Percentiles rank a stretch among this genome's conserved stretches.
Conservation (phyloP, 208 protist genomes). For the Acanthamoeba rhysodes region DNA sequence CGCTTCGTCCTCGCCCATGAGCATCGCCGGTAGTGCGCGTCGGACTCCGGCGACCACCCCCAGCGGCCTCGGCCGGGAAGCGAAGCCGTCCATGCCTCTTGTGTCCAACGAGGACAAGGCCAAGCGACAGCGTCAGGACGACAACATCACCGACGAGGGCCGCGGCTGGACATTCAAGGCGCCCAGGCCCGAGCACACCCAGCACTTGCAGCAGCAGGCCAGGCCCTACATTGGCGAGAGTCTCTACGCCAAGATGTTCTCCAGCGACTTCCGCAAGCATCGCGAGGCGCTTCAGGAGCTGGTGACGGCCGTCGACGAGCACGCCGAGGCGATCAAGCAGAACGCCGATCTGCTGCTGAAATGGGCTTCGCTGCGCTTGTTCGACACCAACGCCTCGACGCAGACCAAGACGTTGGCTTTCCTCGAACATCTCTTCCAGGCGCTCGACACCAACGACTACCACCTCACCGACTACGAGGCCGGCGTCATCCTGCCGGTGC, state of each 20-base stretch:
- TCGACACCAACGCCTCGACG: constrained; percentile 79
- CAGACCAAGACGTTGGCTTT: constrained; percentile 77
- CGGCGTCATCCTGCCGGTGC: constrained; percentile 63
- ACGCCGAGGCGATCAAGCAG: not conserved
- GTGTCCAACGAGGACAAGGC: constrained; percentile 50
- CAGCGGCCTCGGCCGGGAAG: not conserved
- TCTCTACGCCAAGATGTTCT: constrained; percentile 57
- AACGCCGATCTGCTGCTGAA: constrained; percentile 82
- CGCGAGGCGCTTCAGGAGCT: constrained; percentile 60
- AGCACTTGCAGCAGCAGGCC: constrained; percentile 71
- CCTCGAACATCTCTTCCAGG: constrained; percentile 30
- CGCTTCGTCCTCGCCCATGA: not conserved
- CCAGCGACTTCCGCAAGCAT: constrained; percentile 74
- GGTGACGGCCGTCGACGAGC: not conserved
- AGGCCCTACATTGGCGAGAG: not conserved
- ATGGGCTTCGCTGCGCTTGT: constrained; percentile 80
- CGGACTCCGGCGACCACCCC: not conserved
- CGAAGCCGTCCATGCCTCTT: not conserved
- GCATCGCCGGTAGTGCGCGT: not conserved
- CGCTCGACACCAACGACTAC: constrained; percentile 59
- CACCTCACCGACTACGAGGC: constrained; percentile 82
- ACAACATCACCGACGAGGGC: constrained; percentile 48
- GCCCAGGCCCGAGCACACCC: constrained; percentile 71
- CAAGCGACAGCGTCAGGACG: constrained; percentile 55
- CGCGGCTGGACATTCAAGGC: not conserved